Evolutionary conservation across 257 asterid genomes (phyloP).

Genomic region (Ilex aquifolium): DNA sequence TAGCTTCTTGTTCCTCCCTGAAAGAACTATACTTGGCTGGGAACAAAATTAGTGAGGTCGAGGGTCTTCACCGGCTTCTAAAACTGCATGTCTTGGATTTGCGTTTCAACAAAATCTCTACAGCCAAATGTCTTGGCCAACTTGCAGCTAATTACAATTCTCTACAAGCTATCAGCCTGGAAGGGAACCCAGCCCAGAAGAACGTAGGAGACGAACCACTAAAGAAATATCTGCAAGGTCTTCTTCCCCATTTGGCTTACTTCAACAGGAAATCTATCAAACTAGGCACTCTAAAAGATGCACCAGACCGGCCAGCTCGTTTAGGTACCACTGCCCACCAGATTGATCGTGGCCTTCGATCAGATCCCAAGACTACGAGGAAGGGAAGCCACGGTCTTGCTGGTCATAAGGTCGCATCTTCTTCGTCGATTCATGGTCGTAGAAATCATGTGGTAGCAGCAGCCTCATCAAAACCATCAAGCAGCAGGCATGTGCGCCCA

Average conservation of each 20-base stretch:
- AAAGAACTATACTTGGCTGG: constrained; percentile 92
- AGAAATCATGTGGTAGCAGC: constrained; percentile 38
- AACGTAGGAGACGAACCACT: constrained; percentile 89
- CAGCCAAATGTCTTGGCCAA: constrained; percentile 85
- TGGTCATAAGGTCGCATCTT: no score
- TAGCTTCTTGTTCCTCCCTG: constrained; percentile 83
- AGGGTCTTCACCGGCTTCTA: constrained; percentile 96
- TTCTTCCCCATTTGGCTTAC: constrained; percentile 74
- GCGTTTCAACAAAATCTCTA: constrained; percentile 92
- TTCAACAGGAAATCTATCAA: constrained; percentile 71
- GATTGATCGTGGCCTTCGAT: background rate
- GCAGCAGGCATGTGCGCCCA: constrained; percentile 42
- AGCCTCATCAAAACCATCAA: constrained; percentile 38
- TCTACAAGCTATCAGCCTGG: constrained; percentile 82
- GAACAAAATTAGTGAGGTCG: constrained; percentile 94
- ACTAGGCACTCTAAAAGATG: constrained; percentile 57
- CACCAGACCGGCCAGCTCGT: background rate
- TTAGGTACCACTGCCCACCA: background rate
- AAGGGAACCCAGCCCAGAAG: constrained; percentile 94
- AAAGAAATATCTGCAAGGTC: constrained; percentile 69
- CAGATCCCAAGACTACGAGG: background rate
- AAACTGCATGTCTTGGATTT: constrained; percentile 75
- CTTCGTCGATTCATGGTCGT: constrained; percentile 33
- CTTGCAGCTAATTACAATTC: constrained; percentile 94
- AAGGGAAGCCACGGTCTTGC: background rate